These are phyloP conservation scores for Pleurotus cornucopiae DNA, from an alignment of 768 basidiomycete genomes.

Conservation along the genomic window DNA sequence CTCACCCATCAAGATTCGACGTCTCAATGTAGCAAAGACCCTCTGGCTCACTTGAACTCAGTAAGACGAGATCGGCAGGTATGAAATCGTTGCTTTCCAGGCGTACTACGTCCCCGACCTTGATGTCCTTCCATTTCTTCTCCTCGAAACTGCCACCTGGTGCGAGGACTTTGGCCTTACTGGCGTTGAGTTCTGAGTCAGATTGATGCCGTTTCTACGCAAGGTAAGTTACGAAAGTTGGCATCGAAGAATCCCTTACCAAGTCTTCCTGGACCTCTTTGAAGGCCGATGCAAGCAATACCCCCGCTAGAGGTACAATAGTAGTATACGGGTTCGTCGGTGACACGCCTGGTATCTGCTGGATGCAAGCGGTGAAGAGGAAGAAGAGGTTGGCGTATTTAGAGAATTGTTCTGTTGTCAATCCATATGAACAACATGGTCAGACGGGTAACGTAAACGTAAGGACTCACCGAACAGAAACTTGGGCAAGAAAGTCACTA, in stretches of 20 bases:
- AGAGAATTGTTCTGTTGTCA: constrained; percentile 83
- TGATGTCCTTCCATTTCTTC: constrained; percentile 84
- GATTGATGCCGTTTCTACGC: constrained; percentile 93
- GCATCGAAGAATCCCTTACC: constrained; percentile 38
- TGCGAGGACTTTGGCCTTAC: constrained; percentile 71
- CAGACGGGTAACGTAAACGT: too few relatives aligned
- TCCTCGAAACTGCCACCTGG: constrained; percentile 59
- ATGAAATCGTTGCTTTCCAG: constrained; percentile 92
- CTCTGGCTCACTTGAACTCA: constrained; percentile 93
- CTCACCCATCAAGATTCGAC: constrained; percentile 92
- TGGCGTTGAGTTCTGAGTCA: constrained; percentile 86
- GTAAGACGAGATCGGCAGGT: constrained; percentile 86
- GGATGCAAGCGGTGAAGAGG: constrained; percentile 94
- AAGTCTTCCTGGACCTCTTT: constrained; percentile 96
- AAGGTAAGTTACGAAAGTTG: constrained; percentile 7
- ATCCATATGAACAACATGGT: too few relatives aligned
- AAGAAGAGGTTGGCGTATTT: constrained; percentile 99
- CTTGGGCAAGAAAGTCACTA: constrained; percentile 84
- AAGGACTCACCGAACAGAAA: constrained; percentile 76
- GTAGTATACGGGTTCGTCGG: constrained; percentile 96
- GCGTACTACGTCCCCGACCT: constrained; percentile 90
- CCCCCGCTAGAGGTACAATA: constrained; percentile 83
- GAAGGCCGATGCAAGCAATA: constrained; percentile 89
- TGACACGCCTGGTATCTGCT: constrained; percentile 97
- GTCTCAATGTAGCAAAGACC: constrained; percentile 98